A percentile compares a stretch with the other conserved stretches of the same genome.
Evolutionary conservation across 2,329 filamentous ascomycete genomes (phyloP).

Genomic region (Acrodontium crateriforme): DNA sequence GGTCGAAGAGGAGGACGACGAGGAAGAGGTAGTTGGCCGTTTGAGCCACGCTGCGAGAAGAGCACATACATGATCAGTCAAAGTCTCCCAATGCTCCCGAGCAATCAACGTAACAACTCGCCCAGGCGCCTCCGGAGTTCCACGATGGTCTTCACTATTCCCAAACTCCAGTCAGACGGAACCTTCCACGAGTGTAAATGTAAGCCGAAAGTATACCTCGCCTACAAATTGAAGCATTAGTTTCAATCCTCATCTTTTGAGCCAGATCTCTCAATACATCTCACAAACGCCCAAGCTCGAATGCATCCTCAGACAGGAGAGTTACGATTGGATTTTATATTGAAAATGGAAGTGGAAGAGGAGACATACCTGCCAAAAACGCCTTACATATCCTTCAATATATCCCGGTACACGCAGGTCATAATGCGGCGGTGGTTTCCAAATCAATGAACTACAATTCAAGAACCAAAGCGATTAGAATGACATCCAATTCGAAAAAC

Average conservation of each 20-base stretch:
- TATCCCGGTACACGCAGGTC: conserved; percentile 78
- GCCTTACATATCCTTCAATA: conserved; percentile 82
- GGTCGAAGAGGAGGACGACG: neutral
- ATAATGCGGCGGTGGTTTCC: conserved; percentile 93
- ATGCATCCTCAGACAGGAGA: too few relatives aligned
- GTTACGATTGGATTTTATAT: neutral
- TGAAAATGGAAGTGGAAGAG: neutral
- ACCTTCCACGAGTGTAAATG: neutral
- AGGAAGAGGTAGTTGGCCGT: neutral
- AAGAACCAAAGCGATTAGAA: too few relatives aligned
- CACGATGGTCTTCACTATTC: conserved; percentile 78
- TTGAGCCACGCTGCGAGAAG: neutral
- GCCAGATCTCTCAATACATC: too few relatives aligned
- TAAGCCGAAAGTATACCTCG: conserved; percentile 1
- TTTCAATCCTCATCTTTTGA: neutral
- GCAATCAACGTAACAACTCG: conserved; percentile 89
- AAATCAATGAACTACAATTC: conserved; percentile 67
- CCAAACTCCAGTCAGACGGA: conserved; percentile 1
- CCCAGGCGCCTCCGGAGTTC: conserved; percentile 74
- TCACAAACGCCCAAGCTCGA: neutral
- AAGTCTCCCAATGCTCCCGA: conserved; percentile 63
- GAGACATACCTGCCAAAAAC: conserved; percentile 85
- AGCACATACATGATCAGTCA: conserved; percentile 47
- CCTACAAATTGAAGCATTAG: neutral
- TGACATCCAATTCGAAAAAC: too few relatives aligned